A percentile compares a stretch with the other conserved stretches of the same genome.
Conservation (phyloP, 331 rosid genomes). For the Rhamnella rubrinervis region DNA sequence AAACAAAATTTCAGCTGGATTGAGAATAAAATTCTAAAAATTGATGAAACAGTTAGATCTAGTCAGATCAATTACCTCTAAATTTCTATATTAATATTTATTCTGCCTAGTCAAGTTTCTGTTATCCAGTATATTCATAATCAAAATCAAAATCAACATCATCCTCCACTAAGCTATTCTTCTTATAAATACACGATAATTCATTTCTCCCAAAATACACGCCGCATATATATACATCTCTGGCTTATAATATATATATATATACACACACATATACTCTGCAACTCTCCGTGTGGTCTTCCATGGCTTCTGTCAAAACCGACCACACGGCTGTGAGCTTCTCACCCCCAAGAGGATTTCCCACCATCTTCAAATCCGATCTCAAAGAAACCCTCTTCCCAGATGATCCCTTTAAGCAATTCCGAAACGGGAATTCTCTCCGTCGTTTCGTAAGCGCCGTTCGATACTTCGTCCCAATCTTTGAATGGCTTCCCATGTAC, state of each 20-base stretch:
- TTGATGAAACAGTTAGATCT: no score
- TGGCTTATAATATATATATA: no score
- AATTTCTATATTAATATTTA: no score
- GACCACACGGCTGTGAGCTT: constrained; percentile 43
- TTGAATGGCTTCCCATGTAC: constrained; percentile 72
- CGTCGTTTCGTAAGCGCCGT: constrained; percentile 35
- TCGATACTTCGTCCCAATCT: constrained; percentile 64
- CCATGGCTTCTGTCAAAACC: not conserved
- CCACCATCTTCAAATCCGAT: constrained; percentile 33
- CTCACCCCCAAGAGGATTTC: constrained; percentile 36
- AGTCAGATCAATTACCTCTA: no score
- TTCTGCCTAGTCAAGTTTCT: no score
- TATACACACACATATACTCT: not conserved
- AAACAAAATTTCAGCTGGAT: no score
- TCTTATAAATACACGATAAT: not conserved
- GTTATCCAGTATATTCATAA: no score
- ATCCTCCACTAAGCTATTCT: not conserved
- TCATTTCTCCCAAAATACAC: not conserved
- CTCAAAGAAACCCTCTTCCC: constrained; percentile 75
- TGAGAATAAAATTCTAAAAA: no score
- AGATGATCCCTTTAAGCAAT: constrained; percentile 69
- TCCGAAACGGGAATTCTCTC: constrained; percentile 21
- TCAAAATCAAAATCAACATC: no score
- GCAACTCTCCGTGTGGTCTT: not conserved
- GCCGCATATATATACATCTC: no score